Conservation (phyloP, 2,329 filamentous ascomycete genomes). For the Teratosphaeria epicoccoides region DNA sequence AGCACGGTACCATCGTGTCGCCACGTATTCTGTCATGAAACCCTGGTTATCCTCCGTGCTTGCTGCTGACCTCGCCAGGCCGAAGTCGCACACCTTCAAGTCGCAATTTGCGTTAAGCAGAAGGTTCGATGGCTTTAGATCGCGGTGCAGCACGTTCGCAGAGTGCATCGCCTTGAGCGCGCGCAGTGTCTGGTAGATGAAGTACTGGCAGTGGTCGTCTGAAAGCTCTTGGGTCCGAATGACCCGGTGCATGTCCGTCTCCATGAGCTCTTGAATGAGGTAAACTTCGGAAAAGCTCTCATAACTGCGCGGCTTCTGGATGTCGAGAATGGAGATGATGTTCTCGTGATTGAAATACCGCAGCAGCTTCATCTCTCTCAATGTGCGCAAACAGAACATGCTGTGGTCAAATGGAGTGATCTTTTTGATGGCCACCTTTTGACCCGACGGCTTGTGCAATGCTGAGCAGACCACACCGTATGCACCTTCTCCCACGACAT, state of each 20-base stretch:
- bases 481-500: slow-evolving; percentile 96
- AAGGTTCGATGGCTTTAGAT: slow-evolving; percentile 94
- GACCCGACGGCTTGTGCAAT: slow-evolving; percentile 92
- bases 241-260: slow-evolving; percentile 98
- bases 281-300: slow-evolving; percentile 97
- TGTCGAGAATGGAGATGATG: slow-evolving; percentile 98
- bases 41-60: slow-evolving; percentile 99
- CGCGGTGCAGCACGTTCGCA: slow-evolving; percentile 92
- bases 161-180: slow-evolving; percentile 99
- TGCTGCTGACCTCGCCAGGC: slow-evolving; percentile 80
- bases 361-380: slow-evolving; percentile 98
- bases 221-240: slow-evolving; percentile 97
- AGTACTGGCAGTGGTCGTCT: slow-evolving; percentile 99
- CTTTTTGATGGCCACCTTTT: slow-evolving; percentile 99
- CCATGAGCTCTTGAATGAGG: slow-evolving; percentile 98
- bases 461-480: slow-evolving; percentile 98
- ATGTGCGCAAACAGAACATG: slow-evolving; percentile 68
- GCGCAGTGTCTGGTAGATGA: slow-evolving; percentile 98
- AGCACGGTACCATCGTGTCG: slow-evolving; percentile 96
- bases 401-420: slow-evolving; percentile 98
- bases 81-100: slow-evolving; percentile 97
- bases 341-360: slow-evolving; percentile 99
- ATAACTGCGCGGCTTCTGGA: slow-evolving; percentile 94
- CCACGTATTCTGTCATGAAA: slow-evolving; percentile 99
- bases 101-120: slow-evolving; percentile 98